Evolutionary conservation across 2,329 filamentous ascomycete genomes (phyloP).

Genomic region (Venturiaceae sp.): DNA sequence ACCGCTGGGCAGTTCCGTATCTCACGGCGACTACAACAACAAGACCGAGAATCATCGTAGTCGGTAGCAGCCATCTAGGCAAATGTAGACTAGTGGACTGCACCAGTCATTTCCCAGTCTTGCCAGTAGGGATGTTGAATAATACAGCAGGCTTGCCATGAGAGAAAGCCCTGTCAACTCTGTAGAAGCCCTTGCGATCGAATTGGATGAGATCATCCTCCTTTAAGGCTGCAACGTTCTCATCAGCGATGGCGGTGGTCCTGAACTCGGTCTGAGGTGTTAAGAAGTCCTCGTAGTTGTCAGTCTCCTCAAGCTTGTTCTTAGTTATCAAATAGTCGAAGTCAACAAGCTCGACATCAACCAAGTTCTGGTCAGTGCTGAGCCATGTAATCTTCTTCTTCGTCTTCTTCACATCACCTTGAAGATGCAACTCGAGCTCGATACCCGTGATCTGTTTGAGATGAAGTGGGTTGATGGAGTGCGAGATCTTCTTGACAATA

Average conservation of each 20-base stretch:
- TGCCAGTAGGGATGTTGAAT: slow-evolving; percentile 63
- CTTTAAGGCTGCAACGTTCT: slow-evolving; percentile 68
- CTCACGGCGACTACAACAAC: not conserved
- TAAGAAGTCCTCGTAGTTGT: slow-evolving; percentile 74
- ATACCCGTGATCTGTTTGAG: slow-evolving; percentile 54
- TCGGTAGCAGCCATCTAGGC: not conserved
- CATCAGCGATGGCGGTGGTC: slow-evolving; percentile 68
- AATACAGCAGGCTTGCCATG: slow-evolving; percentile 53
- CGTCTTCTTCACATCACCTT: slow-evolving; percentile 89
- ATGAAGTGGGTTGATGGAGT: slow-evolving; percentile 40
- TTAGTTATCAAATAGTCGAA: slow-evolving; percentile 75
- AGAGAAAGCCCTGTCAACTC: slow-evolving; percentile 59
- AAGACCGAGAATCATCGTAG: not conserved
- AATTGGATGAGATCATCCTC: slow-evolving; percentile 91
- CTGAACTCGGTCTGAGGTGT: slow-evolving; percentile 66
- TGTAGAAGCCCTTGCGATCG: slow-evolving; percentile 85
- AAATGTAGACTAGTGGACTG: not conserved
- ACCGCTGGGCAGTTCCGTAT: not conserved
- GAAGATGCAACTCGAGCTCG: slow-evolving; percentile 78
- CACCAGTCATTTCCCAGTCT: slow-evolving; percentile 19
- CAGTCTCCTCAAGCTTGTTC: slow-evolving; percentile 84
- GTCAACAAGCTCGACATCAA: slow-evolving; percentile 9
- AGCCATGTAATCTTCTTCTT: slow-evolving; percentile 97
- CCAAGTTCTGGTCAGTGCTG: slow-evolving; percentile 34
- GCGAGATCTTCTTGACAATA: slow-evolving; percentile 57